Evolutionary conservation across 2,329 filamentous ascomycete species (phyloP).

Genomic region (Plenodomus tracheiphilus): DNA sequence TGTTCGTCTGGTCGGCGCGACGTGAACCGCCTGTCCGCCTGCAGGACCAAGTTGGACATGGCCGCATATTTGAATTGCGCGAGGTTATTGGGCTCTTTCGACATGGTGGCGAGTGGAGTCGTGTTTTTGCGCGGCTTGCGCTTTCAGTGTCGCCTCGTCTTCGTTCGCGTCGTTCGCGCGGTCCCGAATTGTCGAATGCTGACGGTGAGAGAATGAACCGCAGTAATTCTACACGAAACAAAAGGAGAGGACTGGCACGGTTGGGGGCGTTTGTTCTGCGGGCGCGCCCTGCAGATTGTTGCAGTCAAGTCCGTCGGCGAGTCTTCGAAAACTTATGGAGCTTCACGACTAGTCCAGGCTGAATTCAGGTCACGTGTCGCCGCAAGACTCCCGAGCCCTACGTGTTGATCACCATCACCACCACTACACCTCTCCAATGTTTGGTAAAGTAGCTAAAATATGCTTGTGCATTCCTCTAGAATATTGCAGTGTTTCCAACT

Average conservation of each 20-base stretch:
- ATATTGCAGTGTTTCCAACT: too few relatives aligned
- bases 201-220: slow-evolving; percentile 4
- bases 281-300: slow-evolving; percentile 27
- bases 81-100: slow-evolving; percentile 62
- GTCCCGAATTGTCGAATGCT: slow-evolving; percentile 9
- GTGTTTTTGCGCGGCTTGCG: slow-evolving; percentile 25
- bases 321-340: slow-evolving; percentile 17
- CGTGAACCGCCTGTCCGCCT: slow-evolving; percentile 96
- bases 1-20: slow-evolving; percentile 91
- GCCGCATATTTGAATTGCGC: slow-evolving; percentile 99
- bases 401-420: too few relatives aligned
- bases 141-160: slow-evolving; percentile 12
- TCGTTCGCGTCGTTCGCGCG: slow-evolving; percentile 7
- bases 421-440: background rate
- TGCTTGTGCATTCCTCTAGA: too few relatives aligned
- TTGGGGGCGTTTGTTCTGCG: slow-evolving; percentile 9
- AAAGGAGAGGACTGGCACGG: slow-evolving; percentile 3
- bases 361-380: slow-evolving; percentile 10
- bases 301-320: slow-evolving; percentile 19
- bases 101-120: slow-evolving; percentile 27
- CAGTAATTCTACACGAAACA: slow-evolving; percentile 11
- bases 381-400: background rate
- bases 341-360: slow-evolving; percentile 3
- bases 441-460: too few relatives aligned
- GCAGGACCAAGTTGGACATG: slow-evolving; percentile 99